Evolutionary conservation across 495 filamentous ascomycete species (phyloP).

Genomic region (Elaphomyces granulatus): DNA sequence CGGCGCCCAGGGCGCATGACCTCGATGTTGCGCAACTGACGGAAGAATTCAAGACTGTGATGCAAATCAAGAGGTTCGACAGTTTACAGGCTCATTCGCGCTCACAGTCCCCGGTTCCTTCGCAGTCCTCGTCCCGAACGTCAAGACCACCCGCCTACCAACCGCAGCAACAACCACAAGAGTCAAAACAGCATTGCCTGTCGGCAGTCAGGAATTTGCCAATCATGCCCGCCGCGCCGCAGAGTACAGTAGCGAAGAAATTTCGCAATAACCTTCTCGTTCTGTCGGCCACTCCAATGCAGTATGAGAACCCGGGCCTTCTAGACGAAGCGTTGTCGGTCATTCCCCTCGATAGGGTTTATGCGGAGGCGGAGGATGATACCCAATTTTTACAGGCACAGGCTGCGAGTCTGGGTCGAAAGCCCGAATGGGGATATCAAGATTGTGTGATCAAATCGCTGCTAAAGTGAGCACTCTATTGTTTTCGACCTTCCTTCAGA

Average conservation of each 20-base stretch:
- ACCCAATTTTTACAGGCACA: constrained; percentile 71
- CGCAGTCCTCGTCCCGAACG: constrained; percentile 29
- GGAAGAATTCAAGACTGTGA: constrained; percentile 58
- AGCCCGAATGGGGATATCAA: constrained; percentile 93
- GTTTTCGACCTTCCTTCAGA: too few species aligned
- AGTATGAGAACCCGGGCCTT: constrained; percentile 93
- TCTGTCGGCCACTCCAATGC: constrained; percentile 69
- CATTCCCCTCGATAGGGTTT: constrained; percentile 85
- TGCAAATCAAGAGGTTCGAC: constrained; percentile 65
- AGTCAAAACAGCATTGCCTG: constrained; percentile 46
- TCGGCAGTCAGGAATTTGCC: constrained; percentile 44
- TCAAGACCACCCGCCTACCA: constrained; percentile 24
- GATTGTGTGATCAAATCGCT: constrained; percentile 91
- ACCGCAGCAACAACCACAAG: constrained; percentile 47
- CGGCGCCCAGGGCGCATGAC: constrained; percentile 11
- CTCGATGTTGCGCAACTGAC: constrained; percentile 39
- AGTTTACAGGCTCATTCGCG: constrained; percentile 51
- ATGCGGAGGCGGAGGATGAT: constrained; percentile 88
- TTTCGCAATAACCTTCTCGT: constrained; percentile 74
- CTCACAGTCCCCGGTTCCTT: constrained; percentile 29
- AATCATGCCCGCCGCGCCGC: constrained; percentile 64
- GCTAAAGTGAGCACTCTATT: constrained; percentile 47
- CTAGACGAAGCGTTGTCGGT: constrained; percentile 80
- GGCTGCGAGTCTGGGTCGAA: constrained; percentile 68
- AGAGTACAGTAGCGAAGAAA: constrained; percentile 57